Base-by-base conservation (phyloP, 805 yeast genomes). In the Metschnikowia lochheadii region DNA sequence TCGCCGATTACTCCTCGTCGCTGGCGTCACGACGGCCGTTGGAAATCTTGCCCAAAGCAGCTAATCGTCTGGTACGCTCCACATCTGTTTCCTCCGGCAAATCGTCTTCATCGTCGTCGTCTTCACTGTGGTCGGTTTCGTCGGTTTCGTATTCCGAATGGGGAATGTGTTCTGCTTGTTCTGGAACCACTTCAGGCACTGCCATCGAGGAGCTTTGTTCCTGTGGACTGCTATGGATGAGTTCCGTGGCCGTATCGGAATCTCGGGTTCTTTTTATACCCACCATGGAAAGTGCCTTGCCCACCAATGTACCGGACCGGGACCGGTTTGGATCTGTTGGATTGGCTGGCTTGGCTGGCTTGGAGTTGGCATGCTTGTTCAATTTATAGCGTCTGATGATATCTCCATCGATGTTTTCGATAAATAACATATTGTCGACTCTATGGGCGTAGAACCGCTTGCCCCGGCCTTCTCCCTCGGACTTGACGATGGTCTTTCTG, bases 341-440 rank as follows among this genome's bases (percentile, higher is more conserved):
- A 6, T 17, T 8, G 5, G 32, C 6, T 6, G 46, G 39, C 34
- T 50, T 49, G 33, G 39, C 44, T 6, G 46, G 21, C 37, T 50
- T 49, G 33, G 40, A 44, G 29, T 48, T 34, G 14, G 49, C 50
- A 56, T 83, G 89, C 3, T 81, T 78, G 59, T 84, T 87, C 47
- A 91, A 83, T 59, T 49, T 73, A 68, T 90, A 92, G 48, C 96
- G 77, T 62, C 96, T 82, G 42, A 94, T 73, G 49, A 94, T 81
- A 59, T 92, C 98, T 56, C 98, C 99, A 11, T 91, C 96, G 41
- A 81, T 88, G 61, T 90, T 87, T 66, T 92, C 99, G 50, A 94
- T 85, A 51, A 89, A 77, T 49, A 94, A 79, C 52, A 83, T 75
- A 60, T 89, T 83, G 62, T 85, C 94, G 38, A 88, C 75, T 66